Evolutionary conservation across 352 stramenopile species (phyloP), one percentile per base, ranked within the genome.

Genomic region (Pythium biforme): DNA sequence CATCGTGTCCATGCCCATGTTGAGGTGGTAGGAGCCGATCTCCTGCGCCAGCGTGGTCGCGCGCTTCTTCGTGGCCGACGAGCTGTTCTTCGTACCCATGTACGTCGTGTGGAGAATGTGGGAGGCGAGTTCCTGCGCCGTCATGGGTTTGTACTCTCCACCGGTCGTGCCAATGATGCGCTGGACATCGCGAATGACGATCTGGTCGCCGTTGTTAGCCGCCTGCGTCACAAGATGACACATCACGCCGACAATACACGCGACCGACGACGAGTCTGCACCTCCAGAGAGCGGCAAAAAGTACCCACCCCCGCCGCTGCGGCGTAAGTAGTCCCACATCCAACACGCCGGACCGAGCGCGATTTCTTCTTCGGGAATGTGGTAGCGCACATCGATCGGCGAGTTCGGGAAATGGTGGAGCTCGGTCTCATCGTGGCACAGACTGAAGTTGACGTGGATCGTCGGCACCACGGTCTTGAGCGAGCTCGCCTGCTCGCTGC

Each of bases 241-340:
- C 97, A 99, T 99, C 22, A 98, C 91, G 29, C 96, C 96, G 9
- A 99, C 96, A 66, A 99, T 99, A 40, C 90, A 93, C 7, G 95
- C 95, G 5, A 98, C 96, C 20, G 94, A 97, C 4, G 91, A 97
- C 25, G 91, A 98, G 75, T 99, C 97, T 1, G 97, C 97, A 52
- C 97, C 97, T 40, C 97, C 96, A 34, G 90, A 98, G 22, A 99
- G 84, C 20, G 97, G 97, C 51, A 99, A 78, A 55, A 99, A 98
- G 73, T 98, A 99, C 0, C 84, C 84, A 14, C 68, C 76, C 9
- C 82, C 81, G 10, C 70, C 88, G 79, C 71, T 92, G 43, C 97
- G 83, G 53, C 97, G 89, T 49, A 99, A 66, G 74, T 99, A 99
- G 77, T 99, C 97, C 97, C 97, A 99, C 37, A 99, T 74, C 97